Base-by-base conservation (phyloP, 371 early-diverging fungal species). In the Gilbertella persicaria region DNA sequence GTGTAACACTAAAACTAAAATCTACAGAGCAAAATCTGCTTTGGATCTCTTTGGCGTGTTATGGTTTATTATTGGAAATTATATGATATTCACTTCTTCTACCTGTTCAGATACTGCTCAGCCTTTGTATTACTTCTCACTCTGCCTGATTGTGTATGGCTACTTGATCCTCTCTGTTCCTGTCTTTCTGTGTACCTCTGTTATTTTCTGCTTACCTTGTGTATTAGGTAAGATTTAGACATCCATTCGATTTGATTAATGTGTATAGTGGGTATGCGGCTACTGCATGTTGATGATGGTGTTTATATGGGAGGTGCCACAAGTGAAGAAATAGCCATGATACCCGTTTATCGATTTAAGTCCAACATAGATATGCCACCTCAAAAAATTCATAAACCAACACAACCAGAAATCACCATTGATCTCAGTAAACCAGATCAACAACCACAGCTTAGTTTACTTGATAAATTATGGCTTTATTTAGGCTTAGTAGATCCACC, bases 61-160 rank as follows among this genome's bases (percentile, higher is more conserved):
- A 36, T 74, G 88, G 68, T 90, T 89, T 67, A 73, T 91, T 33
- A 63, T 86, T 54, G 87, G 88, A 56, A 90, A 89, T 56, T 83
- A 85, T 54, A 77, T 87, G 59, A 52, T 87, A 13, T 88, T 88
- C 53, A 71, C 83, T 3, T 75, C 78, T 12, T 60, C 68, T 4
- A 67, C 60, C 4, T 87, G 85, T 56, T 72, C 74, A 19, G 44
- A 62, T 5, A 71, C 69, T 8, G 85, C 86, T 19, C 80, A 82
- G 0, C 75, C 76, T 23, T 54, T 90, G 1, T 88, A 83, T 55
- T 81, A 82, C 39, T 55, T 80, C 1, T 75, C 87, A 2, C 51
- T 89, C 14, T 64, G 71, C 23, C 64, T 82, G 57, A 81, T 90
- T 55, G 54, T 86, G 3, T 62, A 87, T 45, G 88, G 88, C 2